phyloP scores from a whole-genome alignment of 495 filamentous ascomycete species.

The Aspergillus bridgeri region DNA sequence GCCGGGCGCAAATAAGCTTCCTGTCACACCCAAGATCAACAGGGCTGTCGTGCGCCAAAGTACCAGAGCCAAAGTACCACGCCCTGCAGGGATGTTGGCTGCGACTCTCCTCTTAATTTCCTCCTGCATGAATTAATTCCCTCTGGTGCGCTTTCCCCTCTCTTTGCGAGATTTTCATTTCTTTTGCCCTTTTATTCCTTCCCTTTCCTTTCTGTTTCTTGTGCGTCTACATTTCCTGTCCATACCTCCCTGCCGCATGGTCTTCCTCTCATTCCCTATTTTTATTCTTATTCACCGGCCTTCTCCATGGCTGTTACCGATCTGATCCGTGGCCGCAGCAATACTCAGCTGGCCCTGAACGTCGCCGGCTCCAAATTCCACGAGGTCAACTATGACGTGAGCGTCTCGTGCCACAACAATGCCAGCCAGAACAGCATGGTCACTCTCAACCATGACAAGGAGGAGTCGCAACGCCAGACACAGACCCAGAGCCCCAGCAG shows the following conservation, averaged over 20 bases:
- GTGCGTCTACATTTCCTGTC: too few relatives aligned
- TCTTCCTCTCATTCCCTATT: too few relatives aligned
- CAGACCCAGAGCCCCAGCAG: background rate
- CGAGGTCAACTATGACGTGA: conserved; percentile 6
- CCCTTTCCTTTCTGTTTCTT: too few relatives aligned
- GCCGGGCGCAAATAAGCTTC: background rate
- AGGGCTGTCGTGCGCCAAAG: too few relatives aligned
- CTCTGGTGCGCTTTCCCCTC: too few relatives aligned
- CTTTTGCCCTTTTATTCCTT: too few relatives aligned
- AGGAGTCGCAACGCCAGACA: background rate
- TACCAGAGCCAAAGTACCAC: too few relatives aligned
- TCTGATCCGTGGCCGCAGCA: conserved; percentile 36
- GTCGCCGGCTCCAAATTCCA: conserved; percentile 7
- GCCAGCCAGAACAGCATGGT: background rate
- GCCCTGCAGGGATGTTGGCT: background rate
- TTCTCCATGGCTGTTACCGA: conserved; percentile 10
- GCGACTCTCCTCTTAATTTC: background rate
- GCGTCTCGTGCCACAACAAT: background rate
- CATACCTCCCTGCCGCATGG: too few relatives aligned
- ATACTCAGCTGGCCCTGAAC: conserved; percentile 38
- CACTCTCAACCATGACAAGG: background rate
- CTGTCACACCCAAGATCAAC: too few relatives aligned
- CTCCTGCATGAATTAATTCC: too few relatives aligned
- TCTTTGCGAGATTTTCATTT: too few relatives aligned
- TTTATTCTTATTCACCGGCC: too few relatives aligned